Evolutionary conservation across 192 early-diverging fungal species (phyloP).

Genomic region (Linnemannia schmuckeri): DNA sequence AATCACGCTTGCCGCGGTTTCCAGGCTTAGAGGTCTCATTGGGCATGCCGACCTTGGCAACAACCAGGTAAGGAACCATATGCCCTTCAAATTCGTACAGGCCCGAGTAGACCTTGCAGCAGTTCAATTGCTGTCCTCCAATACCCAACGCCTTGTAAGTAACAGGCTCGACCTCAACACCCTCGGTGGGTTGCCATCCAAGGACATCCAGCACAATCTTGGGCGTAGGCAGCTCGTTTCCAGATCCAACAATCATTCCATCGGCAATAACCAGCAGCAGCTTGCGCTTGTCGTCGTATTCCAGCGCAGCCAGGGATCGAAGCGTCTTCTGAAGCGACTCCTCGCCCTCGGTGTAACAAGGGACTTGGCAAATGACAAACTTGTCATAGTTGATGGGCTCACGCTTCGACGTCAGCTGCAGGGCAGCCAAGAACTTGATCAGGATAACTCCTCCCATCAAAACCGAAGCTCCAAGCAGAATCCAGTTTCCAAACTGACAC

Average conservation of each 20-base stretch:
- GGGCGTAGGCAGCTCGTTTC: constrained; percentile 87
- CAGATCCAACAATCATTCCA: constrained; percentile 86
- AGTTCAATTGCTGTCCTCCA: constrained; percentile 83
- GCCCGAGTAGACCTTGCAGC: constrained; percentile 87
- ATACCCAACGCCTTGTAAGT: constrained; percentile 84
- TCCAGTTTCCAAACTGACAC: constrained; percentile 75
- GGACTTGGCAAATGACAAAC: constrained; percentile 85
- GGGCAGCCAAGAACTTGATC: constrained; percentile 82
- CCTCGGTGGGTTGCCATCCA: constrained; percentile 64
- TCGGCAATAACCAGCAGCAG: constrained; percentile 83
- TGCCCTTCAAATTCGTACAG: constrained; percentile 82
- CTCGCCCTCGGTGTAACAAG: constrained; percentile 90
- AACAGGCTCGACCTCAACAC: constrained; percentile 71
- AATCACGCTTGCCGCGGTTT: constrained; percentile 91
- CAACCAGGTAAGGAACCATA: constrained; percentile 82
- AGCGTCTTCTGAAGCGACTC: constrained; percentile 80
- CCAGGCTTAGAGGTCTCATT: constrained; percentile 80
- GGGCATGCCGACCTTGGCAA: constrained; percentile 84
- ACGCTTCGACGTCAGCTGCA: constrained; percentile 76
- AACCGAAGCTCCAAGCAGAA: constrained; percentile 70
- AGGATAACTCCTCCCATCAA: constrained; percentile 78
- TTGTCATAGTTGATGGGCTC: constrained; percentile 79
- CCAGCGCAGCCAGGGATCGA: constrained; percentile 75
- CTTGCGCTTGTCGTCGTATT: constrained; percentile 88
- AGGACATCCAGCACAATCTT: constrained; percentile 85